Evolutionary conservation across 768 basidiomycete species (phyloP), one percentile per base, ranked within the genome.

Genomic region (Amanita brunnescens): DNA sequence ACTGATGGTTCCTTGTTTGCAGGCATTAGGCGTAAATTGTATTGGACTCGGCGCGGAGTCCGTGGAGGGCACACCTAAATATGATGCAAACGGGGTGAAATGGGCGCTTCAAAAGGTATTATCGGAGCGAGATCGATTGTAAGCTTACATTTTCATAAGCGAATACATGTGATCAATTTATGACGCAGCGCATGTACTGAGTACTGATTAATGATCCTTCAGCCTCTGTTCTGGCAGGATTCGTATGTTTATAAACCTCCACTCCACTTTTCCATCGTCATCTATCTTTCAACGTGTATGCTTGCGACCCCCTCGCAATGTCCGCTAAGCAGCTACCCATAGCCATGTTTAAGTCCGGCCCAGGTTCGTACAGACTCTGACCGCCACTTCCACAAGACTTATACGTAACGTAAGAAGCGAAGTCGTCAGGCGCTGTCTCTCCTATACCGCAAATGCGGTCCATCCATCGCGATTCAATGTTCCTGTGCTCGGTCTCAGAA

Each of bases 1-100:
- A 18, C 51, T 44, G 33, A 46, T 30, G 53, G 46, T 54, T 43
- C 1, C 35, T 51, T 35, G 54, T 45, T 30, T 42, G 20, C 57
- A 87, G 83, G 61, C 62, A 2, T 62, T 85, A 49, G 84, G 86
- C 5, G 80, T 88, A 20, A 70, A 70, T 56, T 82, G 83, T 46
- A 68, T 79, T 21, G 70, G 74, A 62, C 67, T 83, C 14, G 71
- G 67, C 48, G 69, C 59, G 26, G 50, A 55, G 54, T 12, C 26
- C 5, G 51, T 42, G 23, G 56, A 55, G 42, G 51, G 52, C 37
- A 55, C 54, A 44, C 59, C 62, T 38, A 65, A 54, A 52, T 85
- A 80, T 55, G 70, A 76, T 54, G 75, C 74, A 18, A 61, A 59
- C 6, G 65, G 65, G 30, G 77, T 84, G 8, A 62, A 70, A 53